A percentile compares a stretch with the other conserved stretches of the same genome.
These are phyloP conservation scores for Neurospora sp. DNA, from an alignment of 495 filamentous ascomycete genomes.

Conservation along the genomic window DNA sequence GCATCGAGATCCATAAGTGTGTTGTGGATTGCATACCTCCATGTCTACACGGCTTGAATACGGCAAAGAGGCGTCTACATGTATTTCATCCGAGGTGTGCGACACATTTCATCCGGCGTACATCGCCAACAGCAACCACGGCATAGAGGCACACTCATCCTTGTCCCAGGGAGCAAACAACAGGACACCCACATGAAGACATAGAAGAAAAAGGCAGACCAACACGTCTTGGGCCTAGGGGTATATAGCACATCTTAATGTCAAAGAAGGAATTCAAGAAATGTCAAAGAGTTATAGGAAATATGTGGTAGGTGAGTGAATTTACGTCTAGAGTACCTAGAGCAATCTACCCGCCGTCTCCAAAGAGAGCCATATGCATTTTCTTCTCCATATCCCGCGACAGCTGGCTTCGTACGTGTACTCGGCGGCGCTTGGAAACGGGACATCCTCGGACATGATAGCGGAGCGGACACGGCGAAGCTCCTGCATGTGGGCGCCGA, in stretches of 20 bases:
- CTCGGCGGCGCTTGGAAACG: not conserved
- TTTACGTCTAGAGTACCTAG: not conserved
- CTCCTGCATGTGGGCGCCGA: slow-evolving; percentile 98
- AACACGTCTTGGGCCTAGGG: not conserved
- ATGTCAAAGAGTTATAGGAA: not conserved
- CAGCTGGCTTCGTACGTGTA: not conserved
- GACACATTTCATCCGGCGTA: not conserved
- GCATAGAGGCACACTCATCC: not conserved
- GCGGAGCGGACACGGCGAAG: slow-evolving; percentile 85
- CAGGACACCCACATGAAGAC: not conserved
- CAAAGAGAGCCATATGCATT: not conserved
- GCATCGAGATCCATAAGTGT: too few relatives aligned
- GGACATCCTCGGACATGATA: slow-evolving; percentile 48
- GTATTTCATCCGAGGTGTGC: not conserved
- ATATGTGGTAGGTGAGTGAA: not conserved
- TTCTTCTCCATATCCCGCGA: not conserved
- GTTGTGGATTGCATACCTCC: too few relatives aligned
- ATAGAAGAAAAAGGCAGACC: not conserved
- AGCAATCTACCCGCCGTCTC: not conserved
- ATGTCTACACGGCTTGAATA: not conserved
- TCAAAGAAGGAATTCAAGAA: not conserved
- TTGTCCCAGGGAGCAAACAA: not conserved
- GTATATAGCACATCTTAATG: not conserved
- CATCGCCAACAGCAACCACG: not conserved
- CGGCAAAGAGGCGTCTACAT: not conserved